Base-by-base conservation (phyloP, 768 basidiomycete species). In the Trametes gibbosa region DNA sequence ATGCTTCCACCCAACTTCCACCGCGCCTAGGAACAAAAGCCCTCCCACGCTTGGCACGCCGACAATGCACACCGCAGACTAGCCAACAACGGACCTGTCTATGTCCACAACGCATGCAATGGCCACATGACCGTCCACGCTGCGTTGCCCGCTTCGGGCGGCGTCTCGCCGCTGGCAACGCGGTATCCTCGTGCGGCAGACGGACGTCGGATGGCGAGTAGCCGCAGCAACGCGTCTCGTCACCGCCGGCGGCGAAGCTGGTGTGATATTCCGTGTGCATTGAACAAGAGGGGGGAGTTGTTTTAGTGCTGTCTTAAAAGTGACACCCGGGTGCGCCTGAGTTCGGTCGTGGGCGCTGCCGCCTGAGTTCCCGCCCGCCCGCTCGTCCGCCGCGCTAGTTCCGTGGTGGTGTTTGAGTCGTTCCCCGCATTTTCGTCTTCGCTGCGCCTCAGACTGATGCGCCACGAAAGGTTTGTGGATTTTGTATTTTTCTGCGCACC, bases 21-120 rank as follows among this genome's bases (percentile, higher is more conserved):
- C 32, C 42, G 48, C 40, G 50, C 27, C 43, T 13, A 24, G 21
- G 48, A 42, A 54, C 52, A 61, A 61, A 52, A 56, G 54, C 21
- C 9, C 24, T 52, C 59, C 59, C 59, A 56, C 59, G 50, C 25
- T 7, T 43, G 42, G 53, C 53, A 45, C 10, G 34, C 25, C 37
- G 50, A 61, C 59, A 61, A 61, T 61, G 59, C 49, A 56, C 21
- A 42, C 37, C 54, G 42, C 50, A 43, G 39, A 48, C 59, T 56
- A 61, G 53, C 54, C 49, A n/a, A 47, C 54, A 56, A 52, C 43
- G 53, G 50, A 4, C 25, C 54, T 56, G 35, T 7, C 54, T 32
- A 56, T 61, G 54, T 61, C 35, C 50, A 42, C 25, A 17, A 32
- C 24, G 10, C 40, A 32, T n/a, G 48, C 37, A 41, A 10, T 16